Base-by-base conservation (phyloP, 140 eudicot genomes). In the Oenanthe javanica region DNA sequence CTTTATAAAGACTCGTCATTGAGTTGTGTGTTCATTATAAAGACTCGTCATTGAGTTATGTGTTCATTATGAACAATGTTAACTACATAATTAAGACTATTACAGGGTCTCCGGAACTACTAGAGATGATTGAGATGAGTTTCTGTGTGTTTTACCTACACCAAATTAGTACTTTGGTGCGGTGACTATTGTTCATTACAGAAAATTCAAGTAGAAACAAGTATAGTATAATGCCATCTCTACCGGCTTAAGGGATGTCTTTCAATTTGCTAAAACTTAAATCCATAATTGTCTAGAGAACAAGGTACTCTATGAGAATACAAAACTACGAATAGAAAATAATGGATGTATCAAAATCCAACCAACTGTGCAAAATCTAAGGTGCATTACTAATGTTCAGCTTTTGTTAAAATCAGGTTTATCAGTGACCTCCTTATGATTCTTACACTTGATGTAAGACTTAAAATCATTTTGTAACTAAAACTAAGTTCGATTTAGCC, bases 31-130 rank as follows among this genome's bases (percentile, higher is more conserved):
- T 86, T 86, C 73, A 52, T 75, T 49, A 67, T 81, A 4, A 45
- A 9, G 74, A 72, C 8, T 42, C 76, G 1, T 81, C 48, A 27
- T 64, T 83, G 78, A 57, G 16, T 5, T 73, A 81, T 13, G 36
- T 83, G 49, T 86, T 86, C 73, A 52, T 75, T 49, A 67, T 81
- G 85, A 83, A 86, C 79, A 86, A 86, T 61, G 31, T 83, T n/a
- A 55, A 67, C 36, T 73, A 74, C 76, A 49, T 86, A 2, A 50
- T 81, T 0, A 72, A 54, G 40, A 47, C 54, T 13, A 83, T 83
- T n/a, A 27, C 69, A 48, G 79, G 25, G 9, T 80, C 76, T 36
- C 18, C 7, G 1, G 83, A 81, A 51, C 54, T 83, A 38, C 61
- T 6, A 48, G 76, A 38, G 63, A 63, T 86, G 79, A 66, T 86